A percentile compares a stretch with the other conserved stretches of the same genome.
Conservation (phyloP, 139 green algal genomes). For the Pleodorina starrii region DNA sequence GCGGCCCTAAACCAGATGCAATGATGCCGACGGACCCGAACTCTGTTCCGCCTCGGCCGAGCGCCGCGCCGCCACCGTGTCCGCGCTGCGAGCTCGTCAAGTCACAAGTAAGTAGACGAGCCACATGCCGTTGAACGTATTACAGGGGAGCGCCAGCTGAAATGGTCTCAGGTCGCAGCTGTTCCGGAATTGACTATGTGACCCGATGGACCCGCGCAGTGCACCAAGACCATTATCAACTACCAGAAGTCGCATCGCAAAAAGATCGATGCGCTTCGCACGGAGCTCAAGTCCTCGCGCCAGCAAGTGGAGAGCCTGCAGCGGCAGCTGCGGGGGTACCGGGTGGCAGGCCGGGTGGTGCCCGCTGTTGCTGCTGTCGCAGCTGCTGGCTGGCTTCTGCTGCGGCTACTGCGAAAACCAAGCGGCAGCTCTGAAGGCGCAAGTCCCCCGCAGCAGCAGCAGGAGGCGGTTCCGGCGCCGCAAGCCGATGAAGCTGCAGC, state of each 20-base stretch:
- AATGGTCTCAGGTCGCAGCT: neutral
- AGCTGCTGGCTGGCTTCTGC: neutral
- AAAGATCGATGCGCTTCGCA: slow-evolving; percentile 70
- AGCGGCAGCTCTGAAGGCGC: neutral
- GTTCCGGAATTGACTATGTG: neutral
- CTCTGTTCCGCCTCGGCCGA: neutral
- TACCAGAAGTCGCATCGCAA: slow-evolving; percentile 76
- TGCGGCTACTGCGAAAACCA: neutral
- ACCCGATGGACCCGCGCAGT: slow-evolving; percentile 48
- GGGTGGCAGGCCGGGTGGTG: neutral
- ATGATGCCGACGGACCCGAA: neutral
- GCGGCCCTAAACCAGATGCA: neutral
- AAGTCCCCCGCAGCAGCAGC: neutral
- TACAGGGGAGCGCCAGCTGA: neutral
- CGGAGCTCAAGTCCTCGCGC: slow-evolving; percentile 48
- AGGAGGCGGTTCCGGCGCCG: too few relatives aligned
- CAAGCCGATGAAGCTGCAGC: neutral
- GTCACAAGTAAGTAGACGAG: slow-evolving; percentile 9
- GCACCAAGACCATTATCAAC: slow-evolving; percentile 74
- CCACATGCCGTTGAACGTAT: neutral
- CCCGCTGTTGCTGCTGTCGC: neutral
- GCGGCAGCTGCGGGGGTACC: slow-evolving; percentile 17
- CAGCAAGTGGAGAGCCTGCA: slow-evolving; percentile 49
- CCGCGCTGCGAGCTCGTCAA: slow-evolving; percentile 50
- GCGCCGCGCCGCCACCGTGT: slow-evolving; percentile 32